Evolutionary conservation across 1,284 basidiomycete genomes (phyloP), one percentile per base, ranked within the genome.

Genomic region (Ganoderma lucidum): DNA sequence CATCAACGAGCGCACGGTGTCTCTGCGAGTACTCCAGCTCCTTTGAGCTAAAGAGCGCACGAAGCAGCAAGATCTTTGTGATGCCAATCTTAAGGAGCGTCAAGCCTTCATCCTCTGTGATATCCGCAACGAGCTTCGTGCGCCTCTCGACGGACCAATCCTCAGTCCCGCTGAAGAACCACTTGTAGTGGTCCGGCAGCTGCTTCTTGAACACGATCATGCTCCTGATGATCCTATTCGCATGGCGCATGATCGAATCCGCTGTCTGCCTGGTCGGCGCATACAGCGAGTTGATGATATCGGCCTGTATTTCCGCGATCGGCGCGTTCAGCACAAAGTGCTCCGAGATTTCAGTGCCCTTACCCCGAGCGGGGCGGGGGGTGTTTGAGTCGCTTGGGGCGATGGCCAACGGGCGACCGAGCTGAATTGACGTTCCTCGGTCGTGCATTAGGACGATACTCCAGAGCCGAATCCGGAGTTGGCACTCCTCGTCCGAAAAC

Each of bases 211-310:
- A 92, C 69, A 90, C 88, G 41, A 84, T 81, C 84, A 95, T 89
- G 72, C 87, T 87, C 80, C 90, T 91, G 73, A 93, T 90, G 67
- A 95, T 93, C 61, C 93, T 85, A 30, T 85, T 90, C 23, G 93
- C 92, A 75, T 93, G 89, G 51, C 88, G 86, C 85, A 94, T 89
- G 73, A 93, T 87, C 6, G 86, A 82, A 71, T 93, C 91, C 0
- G 85, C 86, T 35, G 84, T 86, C 78, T 91, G 90, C 56, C 85
- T 85, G 17, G 88, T 88, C 0, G 93, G 93, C 4, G 88, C 85
- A 77, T 95, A 95, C 17, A 95, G 84, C 4, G 91, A 92, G 76
- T 92, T 93, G 81, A 95, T 92, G 70, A 95, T 93, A 72, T 95
- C 93, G 2, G 93, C 93, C 72, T 95, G 93, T 66, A 95, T 93